phyloP scores from a whole-genome alignment of 2,329 filamentous ascomycete species.

The Neofusicoccum parvum region DNA sequence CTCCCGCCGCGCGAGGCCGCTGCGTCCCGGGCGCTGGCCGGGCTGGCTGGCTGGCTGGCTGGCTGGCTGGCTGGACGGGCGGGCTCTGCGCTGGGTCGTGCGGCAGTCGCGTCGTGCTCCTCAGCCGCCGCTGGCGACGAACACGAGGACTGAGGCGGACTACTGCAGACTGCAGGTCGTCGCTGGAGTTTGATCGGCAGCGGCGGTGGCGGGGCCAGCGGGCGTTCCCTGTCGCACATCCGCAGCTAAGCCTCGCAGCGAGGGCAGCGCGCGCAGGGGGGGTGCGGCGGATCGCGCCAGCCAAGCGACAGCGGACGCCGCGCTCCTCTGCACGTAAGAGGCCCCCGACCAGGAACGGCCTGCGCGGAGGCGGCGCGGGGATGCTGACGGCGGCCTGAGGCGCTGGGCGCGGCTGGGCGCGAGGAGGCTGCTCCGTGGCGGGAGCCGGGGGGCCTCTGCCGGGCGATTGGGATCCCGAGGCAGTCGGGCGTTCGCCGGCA shows the following conservation, averaged over 20 bases:
- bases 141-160: neutral
- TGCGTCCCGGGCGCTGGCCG: too few relatives aligned
- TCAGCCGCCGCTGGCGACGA: neutral
- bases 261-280: neutral
- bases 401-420: too few relatives aligned
- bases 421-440: neutral
- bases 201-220: neutral
- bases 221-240: conserved; percentile 7
- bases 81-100: too few relatives aligned
- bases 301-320: conserved; percentile 8
- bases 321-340: conserved; percentile 14
- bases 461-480: neutral
- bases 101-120: neutral
- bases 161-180: neutral
- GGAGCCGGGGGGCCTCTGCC: neutral
- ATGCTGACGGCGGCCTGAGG: too few relatives aligned
- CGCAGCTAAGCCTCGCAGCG: conserved; percentile 14
- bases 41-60: too few relatives aligned
- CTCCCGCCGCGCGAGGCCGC: too few relatives aligned
- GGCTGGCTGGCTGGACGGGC: too few relatives aligned
- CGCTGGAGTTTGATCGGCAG: neutral
- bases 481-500: conserved; percentile 16
- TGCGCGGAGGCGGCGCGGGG: too few relatives aligned
- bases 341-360: neutral
- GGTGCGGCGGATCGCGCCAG: conserved; percentile 9